A percentile compares a stretch with the other conserved stretches of the same genome.
Conservation (phyloP, 768 basidiomycete genomes). For the Cyclocybe cylindracea region DNA sequence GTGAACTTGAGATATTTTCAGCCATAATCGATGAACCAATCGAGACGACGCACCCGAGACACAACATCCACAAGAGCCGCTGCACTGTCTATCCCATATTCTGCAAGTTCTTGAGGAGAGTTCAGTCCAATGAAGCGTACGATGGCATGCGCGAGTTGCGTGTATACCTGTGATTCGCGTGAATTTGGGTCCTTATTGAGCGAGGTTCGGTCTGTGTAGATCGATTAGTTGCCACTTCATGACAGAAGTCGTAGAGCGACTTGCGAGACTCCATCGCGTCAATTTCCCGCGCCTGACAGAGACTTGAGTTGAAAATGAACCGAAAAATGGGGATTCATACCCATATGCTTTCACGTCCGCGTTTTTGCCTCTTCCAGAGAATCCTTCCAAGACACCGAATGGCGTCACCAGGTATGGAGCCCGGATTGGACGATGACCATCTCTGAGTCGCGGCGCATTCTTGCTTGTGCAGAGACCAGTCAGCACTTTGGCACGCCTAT, state of each 20-base stretch:
- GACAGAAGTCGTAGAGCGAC: slow-evolving; percentile 22
- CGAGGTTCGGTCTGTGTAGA: slow-evolving; percentile 53
- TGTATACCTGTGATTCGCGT: slow-evolving; percentile 54
- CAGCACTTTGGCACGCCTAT: slow-evolving; percentile 69
- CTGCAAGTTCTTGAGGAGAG: slow-evolving; percentile 57
- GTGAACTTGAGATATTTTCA: slow-evolving; percentile 59
- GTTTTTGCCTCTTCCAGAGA: slow-evolving; percentile 62
- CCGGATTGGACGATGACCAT: slow-evolving; percentile 40
- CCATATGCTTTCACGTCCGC: slow-evolving; percentile 56
- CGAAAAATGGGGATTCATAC: slow-evolving; percentile 35
- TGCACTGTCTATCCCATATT: slow-evolving; percentile 56
- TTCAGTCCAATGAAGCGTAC: slow-evolving; percentile 68
- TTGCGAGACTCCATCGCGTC: slow-evolving; percentile 76
- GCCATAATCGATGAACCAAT: not conserved
- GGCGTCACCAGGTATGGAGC: slow-evolving; percentile 69
- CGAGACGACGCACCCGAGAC: slow-evolving; percentile 56
- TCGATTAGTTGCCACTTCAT: not conserved
- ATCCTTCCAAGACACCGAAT: slow-evolving; percentile 79
- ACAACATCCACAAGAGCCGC: slow-evolving; percentile 69
- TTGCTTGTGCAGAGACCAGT: slow-evolving; percentile 74
- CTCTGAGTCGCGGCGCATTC: slow-evolving; percentile 75
- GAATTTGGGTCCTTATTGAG: slow-evolving; percentile 37
- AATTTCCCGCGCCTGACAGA: slow-evolving; percentile 58
- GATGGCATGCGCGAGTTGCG: slow-evolving; percentile 73
- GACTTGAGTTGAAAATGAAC: not conserved